A percentile compares a stretch with the other conserved stretches of the same genome.
Evolutionary conservation across 106 monocot genomes (phyloP).

Genomic region (Dioscorea dumetorum): DNA sequence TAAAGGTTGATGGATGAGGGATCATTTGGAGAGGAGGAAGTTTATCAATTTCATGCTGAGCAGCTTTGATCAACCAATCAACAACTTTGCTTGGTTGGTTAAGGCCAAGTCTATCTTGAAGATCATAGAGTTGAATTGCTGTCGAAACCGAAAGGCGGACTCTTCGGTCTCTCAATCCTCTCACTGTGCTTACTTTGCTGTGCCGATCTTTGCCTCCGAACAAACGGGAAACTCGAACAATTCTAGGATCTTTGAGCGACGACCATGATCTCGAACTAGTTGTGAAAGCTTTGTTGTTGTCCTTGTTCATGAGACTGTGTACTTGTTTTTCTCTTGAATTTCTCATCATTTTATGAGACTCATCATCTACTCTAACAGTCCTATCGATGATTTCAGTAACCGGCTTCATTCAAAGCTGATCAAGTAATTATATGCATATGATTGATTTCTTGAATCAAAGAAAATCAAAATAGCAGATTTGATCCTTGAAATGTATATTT

Average conservation of each 20-base stretch:
- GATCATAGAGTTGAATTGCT: conserved; percentile 10
- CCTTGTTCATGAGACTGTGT: not conserved
- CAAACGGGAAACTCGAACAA: conserved; percentile 4
- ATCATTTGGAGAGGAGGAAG: conserved; percentile 28
- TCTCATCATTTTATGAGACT: not conserved
- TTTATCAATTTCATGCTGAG: conserved; percentile 26
- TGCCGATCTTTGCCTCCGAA: conserved; percentile 8
- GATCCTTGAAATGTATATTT: too few species aligned
- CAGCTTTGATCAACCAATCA: conserved; percentile 30
- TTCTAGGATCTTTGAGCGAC: conserved; percentile 4
- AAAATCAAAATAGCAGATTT: too few species aligned
- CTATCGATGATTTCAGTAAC: too few species aligned
- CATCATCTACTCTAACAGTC: not conserved
- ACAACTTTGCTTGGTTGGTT: conserved; percentile 16
- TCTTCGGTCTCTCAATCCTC: conserved; percentile 8
- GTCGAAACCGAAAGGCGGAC: conserved; percentile 9
- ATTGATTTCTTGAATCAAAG: too few species aligned
- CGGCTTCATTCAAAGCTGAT: too few species aligned
- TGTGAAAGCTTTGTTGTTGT: not conserved
- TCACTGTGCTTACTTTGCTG: conserved; percentile 12
- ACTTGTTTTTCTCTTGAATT: conserved; percentile 8
- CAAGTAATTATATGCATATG: too few species aligned
- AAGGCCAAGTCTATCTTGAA: conserved; percentile 10
- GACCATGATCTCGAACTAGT: conserved; percentile 1
- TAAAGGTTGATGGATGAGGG: too few species aligned